phyloP scores from a whole-genome alignment of 768 basidiomycete species.

The Lentinula raphanica region DNA sequence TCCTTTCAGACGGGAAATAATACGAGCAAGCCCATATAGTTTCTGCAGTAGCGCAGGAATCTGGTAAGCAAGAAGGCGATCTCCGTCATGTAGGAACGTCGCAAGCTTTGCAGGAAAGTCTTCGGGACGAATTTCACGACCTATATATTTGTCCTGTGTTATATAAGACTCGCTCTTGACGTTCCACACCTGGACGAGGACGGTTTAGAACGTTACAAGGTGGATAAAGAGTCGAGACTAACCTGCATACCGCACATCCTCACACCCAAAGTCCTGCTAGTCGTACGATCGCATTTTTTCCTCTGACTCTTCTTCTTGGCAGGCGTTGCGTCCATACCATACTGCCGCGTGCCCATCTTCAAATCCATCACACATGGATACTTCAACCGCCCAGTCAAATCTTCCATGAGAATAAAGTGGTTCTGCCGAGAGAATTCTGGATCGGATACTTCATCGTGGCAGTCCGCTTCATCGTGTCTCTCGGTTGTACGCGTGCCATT shows the following conservation, averaged over 20 bases:
- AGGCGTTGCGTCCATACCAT: constrained; percentile 89
- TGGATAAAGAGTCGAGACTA: constrained; percentile 24
- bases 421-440: constrained; percentile 76
- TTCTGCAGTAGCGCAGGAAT: constrained; percentile 90
- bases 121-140: constrained; percentile 80
- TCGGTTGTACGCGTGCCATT: constrained; percentile 21
- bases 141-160: constrained; percentile 95
- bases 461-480: not conserved
- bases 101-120: constrained; percentile 81
- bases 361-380: constrained; percentile 94
- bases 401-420: constrained; percentile 99
- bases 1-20: constrained; percentile 85
- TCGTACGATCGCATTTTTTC: constrained; percentile 96
- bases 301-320: constrained; percentile 97
- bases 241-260: constrained; percentile 99
- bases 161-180: constrained; percentile 74
- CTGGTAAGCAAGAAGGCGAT: constrained; percentile 79
- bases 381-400: constrained; percentile 88
- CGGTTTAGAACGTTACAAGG: not conserved
- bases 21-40: constrained; percentile 88
- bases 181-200: constrained; percentile 79
- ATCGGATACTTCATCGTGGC: constrained; percentile 32
- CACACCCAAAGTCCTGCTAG: constrained; percentile 85
- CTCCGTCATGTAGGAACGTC: constrained; percentile 83
- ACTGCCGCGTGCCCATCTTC: constrained; percentile 99